These are phyloP conservation scores for Claviceps pazoutovae DNA, from an alignment of 2,329 filamentous ascomycete genomes.

Conservation along the genomic window DNA sequence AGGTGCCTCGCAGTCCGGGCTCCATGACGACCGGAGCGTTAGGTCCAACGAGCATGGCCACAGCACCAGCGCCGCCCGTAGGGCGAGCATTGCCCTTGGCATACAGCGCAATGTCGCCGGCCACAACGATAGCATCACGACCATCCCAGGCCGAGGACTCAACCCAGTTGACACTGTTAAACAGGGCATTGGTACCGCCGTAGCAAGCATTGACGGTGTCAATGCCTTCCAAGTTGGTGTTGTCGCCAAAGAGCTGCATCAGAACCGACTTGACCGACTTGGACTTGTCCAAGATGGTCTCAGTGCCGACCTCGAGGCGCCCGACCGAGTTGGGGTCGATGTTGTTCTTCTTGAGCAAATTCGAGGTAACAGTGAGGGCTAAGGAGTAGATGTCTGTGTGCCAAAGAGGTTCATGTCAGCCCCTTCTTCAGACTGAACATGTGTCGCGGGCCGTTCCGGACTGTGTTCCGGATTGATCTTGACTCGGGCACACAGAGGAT, in stretches of 20 bases:
- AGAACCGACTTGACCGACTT: slow-evolving; percentile 82
- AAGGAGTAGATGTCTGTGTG: slow-evolving; percentile 72
- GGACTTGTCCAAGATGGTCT: slow-evolving; percentile 78
- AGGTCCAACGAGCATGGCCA: slow-evolving; percentile 67
- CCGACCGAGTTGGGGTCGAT: slow-evolving; percentile 67
- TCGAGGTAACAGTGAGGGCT: slow-evolving; percentile 62
- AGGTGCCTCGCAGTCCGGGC: slow-evolving; percentile 64
- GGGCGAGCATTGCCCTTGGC: slow-evolving; percentile 72
- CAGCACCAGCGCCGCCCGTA: slow-evolving; percentile 65
- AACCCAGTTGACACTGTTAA: slow-evolving; percentile 75
- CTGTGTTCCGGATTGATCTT: not conserved
- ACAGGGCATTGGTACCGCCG: slow-evolving; percentile 70
- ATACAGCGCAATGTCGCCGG: slow-evolving; percentile 74
- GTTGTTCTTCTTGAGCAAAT: slow-evolving; percentile 69
- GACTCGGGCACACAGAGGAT: not conserved
- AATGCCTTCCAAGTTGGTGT: slow-evolving; percentile 72
- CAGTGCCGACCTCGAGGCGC: slow-evolving; percentile 71
- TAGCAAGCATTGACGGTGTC: slow-evolving; percentile 80
- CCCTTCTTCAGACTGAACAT: not conserved
- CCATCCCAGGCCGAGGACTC: slow-evolving; percentile 82
- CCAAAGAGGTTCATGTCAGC: slow-evolving; percentile 2
- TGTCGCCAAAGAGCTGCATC: slow-evolving; percentile 76
- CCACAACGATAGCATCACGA: slow-evolving; percentile 64
- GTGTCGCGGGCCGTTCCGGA: too few relatives aligned
- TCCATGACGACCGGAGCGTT: slow-evolving; percentile 65